phyloP scores from a whole-genome alignment of 352 stramenopile genomes.

The Thraustochytrium sp. region DNA sequence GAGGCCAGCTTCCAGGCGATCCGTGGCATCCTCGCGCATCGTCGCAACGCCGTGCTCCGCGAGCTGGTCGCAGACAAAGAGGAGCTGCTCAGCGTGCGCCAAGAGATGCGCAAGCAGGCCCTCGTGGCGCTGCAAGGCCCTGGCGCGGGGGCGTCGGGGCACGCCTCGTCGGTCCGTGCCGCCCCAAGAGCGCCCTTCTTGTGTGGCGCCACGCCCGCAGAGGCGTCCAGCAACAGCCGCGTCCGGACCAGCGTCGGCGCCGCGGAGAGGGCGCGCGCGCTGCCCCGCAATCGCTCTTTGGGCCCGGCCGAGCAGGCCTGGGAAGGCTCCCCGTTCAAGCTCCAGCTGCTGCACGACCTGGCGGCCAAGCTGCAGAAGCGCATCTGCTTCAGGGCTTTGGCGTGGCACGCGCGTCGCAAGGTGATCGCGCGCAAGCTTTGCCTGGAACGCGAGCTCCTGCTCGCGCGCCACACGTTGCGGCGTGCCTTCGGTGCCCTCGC shows the following conservation, averaged over 20 bases:
- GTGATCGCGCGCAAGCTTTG: background rate
- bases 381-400: background rate
- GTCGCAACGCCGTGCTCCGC: background rate
- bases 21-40: background rate
- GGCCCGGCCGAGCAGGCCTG: background rate
- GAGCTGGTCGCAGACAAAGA: background rate
- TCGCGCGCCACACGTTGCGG: background rate
- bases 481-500: background rate
- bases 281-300: background rate
- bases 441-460: background rate
- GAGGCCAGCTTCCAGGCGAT: background rate
- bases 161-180: too few species aligned
- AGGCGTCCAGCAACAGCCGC: background rate
- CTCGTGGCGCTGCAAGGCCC: background rate
- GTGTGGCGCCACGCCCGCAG: background rate
- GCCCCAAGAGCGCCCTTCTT: background rate
- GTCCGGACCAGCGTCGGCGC: background rate
- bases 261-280: background rate
- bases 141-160: too few species aligned
- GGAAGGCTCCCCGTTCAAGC: background rate
- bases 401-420: background rate
- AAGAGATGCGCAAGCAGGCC: background rate
- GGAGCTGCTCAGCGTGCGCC: background rate
- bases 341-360: background rate
- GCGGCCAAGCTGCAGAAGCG: background rate